Base-by-base conservation (phyloP, 441 rosid genomes). In the Populus hybrid region DNA sequence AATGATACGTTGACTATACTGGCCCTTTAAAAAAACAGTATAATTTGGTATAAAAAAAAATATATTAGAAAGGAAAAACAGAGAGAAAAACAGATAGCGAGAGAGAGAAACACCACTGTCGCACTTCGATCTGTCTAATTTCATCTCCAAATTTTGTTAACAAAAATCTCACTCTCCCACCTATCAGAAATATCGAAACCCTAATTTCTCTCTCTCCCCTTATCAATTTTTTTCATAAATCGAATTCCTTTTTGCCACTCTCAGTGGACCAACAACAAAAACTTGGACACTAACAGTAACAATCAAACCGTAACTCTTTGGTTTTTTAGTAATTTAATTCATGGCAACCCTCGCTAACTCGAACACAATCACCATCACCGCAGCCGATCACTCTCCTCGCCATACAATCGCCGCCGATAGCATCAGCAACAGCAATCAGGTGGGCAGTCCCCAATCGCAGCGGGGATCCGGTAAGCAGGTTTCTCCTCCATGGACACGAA, bases 401-500 rank as follows among this genome's bases (percentile, higher is more conserved):
- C 68, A 36, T 24, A 59, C 73, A 1, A 12, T 14, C 7, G 59
- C 23, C 7, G 30, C 59, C 8, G 73, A 35, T 12, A 38, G 30
- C 71, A 46, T 12, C n/a, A 70, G 8, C 18, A 59, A 16, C 63
- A 50, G 42, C 38, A 67, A 54, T 8, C 50, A 61, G 1, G 30
- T 73, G 54, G 74, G 68, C 65, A 74, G 78, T 76, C 83, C 87
- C 80, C 89, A 72, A 74, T 78, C 88, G 1, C 82, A 85, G 50
- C 83, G 88, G 18, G 65, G 54, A 40, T 80, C 78, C n/a, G 64
- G 76, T 10, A 82, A 79, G 70, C 35, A 73, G 10, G 81, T 77
- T 23, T 79, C 93, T 1, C 84, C 91, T 2, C 91, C 92, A 6
- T 91, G 95, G 93, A 85, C 80, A 1, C 85, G 86, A 54, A 82